A percentile compares a stretch with the other conserved stretches of the same genome.
Evolutionary conservation across 257 asterid species (phyloP).

Genomic region (Euphrasia confusa): DNA sequence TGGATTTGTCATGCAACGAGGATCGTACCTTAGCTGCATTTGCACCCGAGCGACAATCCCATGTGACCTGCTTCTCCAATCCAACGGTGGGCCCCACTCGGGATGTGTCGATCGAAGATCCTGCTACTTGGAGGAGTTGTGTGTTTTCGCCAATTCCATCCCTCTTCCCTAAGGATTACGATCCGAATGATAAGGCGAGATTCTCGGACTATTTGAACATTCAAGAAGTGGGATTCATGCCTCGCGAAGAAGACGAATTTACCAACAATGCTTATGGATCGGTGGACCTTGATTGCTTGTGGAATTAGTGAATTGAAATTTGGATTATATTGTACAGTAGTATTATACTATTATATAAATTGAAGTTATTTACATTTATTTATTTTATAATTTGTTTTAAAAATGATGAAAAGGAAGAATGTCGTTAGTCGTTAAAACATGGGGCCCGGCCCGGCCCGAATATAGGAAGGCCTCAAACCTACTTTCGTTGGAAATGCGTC

Average conservation of each 20-base stretch:
- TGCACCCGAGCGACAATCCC: slow-evolving; percentile 28
- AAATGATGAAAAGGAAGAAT: too few relatives aligned
- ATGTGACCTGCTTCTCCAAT: slow-evolving; percentile 52
- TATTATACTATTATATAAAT: too few relatives aligned
- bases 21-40: slow-evolving; percentile 15
- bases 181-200: neutral
- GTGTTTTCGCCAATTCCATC: slow-evolving; percentile 21
- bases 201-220: neutral
- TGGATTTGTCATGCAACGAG: slow-evolving; percentile 47
- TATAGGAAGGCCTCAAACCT: slow-evolving; percentile 17
- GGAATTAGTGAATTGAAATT: neutral
- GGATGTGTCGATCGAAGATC: slow-evolving; percentile 3
- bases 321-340: neutral
- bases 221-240: neutral
- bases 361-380: too few relatives aligned
- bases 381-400: too few relatives aligned
- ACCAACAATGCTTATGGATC: neutral
- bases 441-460: neutral
- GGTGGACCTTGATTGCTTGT: neutral
- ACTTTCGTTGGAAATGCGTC: slow-evolving; percentile 15
- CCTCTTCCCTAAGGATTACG: neutral
- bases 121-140: slow-evolving; percentile 25
- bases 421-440: too few relatives aligned
- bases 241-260: neutral
- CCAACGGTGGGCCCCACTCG: slow-evolving; percentile 35